Conservation (phyloP, 257 asterid genomes). For the Ocimum tenuiflorum region DNA sequence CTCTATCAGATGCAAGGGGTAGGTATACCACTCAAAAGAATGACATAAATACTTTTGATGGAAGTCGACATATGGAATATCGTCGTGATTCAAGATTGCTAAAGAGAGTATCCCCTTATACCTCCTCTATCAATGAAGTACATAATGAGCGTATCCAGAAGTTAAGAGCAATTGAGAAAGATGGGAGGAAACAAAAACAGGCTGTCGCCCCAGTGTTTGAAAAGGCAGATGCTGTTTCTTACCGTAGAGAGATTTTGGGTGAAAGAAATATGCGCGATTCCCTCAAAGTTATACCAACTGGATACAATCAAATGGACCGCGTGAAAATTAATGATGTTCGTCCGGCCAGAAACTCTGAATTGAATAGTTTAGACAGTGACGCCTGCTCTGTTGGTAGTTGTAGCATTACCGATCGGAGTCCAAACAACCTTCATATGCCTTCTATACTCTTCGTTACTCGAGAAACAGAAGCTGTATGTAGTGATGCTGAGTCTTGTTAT, state of each 20-base stretch:
- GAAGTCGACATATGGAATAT: slow-evolving; percentile 10
- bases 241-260: slow-evolving; percentile 47
- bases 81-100: slow-evolving; percentile 22
- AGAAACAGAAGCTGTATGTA: slow-evolving; percentile 35
- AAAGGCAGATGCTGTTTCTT: slow-evolving; percentile 51
- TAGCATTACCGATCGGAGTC: slow-evolving; percentile 45
- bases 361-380: slow-evolving; percentile 43
- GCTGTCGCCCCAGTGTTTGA: slow-evolving; percentile 18
- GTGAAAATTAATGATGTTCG: slow-evolving; percentile 26
- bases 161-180: slow-evolving; percentile 42
- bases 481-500: slow-evolving; percentile 64
- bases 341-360: slow-evolving; percentile 30
- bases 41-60: slow-evolving; percentile 14
- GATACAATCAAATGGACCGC: slow-evolving; percentile 38
- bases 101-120: slow-evolving; percentile 46
- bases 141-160: slow-evolving; percentile 33
- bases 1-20: slow-evolving; percentile 26
- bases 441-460: slow-evolving; percentile 24
- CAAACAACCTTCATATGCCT: slow-evolving; percentile 27
- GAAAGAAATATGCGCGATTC: slow-evolving; percentile 42
- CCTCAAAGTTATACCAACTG: slow-evolving; percentile 36
- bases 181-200: slow-evolving; percentile 29
- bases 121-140: slow-evolving; percentile 41
- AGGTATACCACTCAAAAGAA: slow-evolving; percentile 20
- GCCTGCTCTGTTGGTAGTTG: slow-evolving; percentile 85